Evolutionary conservation across 345 rosid species (phyloP), one percentile per base, ranked within the genome.

Genomic region (Murraya koenigii): DNA sequence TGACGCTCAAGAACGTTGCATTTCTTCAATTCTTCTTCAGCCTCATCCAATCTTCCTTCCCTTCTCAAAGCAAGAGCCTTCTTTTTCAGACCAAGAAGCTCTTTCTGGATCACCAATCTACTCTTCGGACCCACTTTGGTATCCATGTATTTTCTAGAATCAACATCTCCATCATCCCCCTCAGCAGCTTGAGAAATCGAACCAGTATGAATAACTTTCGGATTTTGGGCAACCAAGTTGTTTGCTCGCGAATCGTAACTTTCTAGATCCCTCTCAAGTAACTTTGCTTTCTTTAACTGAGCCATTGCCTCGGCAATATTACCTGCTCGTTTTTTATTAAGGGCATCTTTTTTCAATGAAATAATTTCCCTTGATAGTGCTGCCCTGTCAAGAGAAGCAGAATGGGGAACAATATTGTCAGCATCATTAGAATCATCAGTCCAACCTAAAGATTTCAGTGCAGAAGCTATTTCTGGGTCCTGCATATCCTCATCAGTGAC

Each of bases 401-500:
- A 63, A 15, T 70, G 80, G 8, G 80, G 6, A 30, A 73, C 78
- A 60, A 66, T 23, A 49, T 62, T 80, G 76, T 85, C 88, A 41
- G 63, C 72, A 32, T 67, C 75, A 78, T 78, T 80, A 82, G 84
- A 82, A 68, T 90, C 94, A 54, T 92, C 97, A n/a, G 74, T 75
- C 99, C 97, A 93, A 63, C 99, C 99, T 78, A 93, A 68, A 28
- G 95, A 91, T 79, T 75, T 81, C 72, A 95, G 78, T 26, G 96
- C 86, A 82, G 92, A 88, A 77, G 88, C 90, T 9, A 95, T 84
- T 78, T 91, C 91, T 3, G 97, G 99, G 69, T 95, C 98, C 79
- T 87, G 85, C 89, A 92, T 84, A 82, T 96, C 99, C 64, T 89
- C 87, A 7, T 92, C 94, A 25, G 99, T 95, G 79, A 93, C 97